These are phyloP conservation scores for Chytridiales sp. DNA, from an alignment of 371 early-diverging fungal genomes.

Conservation along the genomic window DNA sequence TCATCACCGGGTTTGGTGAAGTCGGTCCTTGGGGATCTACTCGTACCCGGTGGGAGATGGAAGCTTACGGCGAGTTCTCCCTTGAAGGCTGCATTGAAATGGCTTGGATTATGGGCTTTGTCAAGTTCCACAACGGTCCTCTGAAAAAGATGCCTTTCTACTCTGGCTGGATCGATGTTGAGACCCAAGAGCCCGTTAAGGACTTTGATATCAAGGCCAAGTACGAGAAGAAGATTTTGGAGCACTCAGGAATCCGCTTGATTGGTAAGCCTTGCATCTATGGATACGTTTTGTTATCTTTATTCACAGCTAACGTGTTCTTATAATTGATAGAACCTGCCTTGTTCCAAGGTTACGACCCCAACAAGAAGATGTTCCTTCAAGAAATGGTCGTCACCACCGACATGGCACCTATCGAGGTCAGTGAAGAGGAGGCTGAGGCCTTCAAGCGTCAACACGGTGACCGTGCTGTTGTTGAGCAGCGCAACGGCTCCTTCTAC, in stretches of 20 bases:
- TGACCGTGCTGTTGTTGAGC: slow-evolving; percentile 71
- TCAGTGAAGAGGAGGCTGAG: slow-evolving; percentile 88
- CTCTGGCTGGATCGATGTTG: slow-evolving; percentile 93
- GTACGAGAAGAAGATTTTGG: slow-evolving; percentile 89
- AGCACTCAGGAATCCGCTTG: slow-evolving; percentile 93
- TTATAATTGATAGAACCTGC: slow-evolving; percentile 62
- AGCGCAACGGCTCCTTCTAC: slow-evolving; percentile 75
- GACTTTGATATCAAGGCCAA: slow-evolving; percentile 90
- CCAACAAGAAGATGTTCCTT: slow-evolving; percentile 80
- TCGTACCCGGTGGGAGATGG: slow-evolving; percentile 98
- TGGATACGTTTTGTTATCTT: not conserved
- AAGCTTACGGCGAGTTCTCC: slow-evolving; percentile 81
- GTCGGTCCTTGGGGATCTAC: slow-evolving; percentile 94
- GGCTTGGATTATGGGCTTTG: slow-evolving; percentile 96
- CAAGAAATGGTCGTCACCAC: slow-evolving; percentile 92
- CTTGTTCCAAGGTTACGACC: slow-evolving; percentile 89
- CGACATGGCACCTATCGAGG: slow-evolving; percentile 89
- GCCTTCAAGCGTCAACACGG: slow-evolving; percentile 87
- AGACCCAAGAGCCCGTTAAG: slow-evolving; percentile 85
- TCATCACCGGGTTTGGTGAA: slow-evolving; percentile 93
- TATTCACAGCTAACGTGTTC: slow-evolving; percentile 11
- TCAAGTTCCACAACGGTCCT: slow-evolving; percentile 86
- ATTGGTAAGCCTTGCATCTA: slow-evolving; percentile 63
- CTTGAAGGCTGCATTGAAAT: slow-evolving; percentile 95
- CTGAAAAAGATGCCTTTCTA: slow-evolving; percentile 75